These are phyloP conservation scores for Dichotomopilus funicola DNA, from an alignment of 2,329 filamentous ascomycete species.

Conservation along the genomic window DNA sequence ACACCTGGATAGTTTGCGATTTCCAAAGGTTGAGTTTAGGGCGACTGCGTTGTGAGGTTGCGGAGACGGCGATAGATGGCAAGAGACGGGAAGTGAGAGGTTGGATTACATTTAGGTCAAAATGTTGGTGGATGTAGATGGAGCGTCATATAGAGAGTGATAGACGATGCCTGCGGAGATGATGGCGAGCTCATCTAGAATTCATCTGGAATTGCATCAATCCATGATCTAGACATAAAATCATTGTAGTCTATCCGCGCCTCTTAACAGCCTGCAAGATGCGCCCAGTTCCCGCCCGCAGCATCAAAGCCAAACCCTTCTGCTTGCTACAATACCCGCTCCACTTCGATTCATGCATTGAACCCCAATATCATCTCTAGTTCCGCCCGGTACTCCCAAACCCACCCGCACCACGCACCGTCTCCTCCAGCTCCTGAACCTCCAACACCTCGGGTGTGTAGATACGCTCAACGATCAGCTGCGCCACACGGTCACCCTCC, in stretches of 20 bases:
- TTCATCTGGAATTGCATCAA: not conserved
- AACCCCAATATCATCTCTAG: not conserved
- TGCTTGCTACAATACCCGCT: too few relatives aligned
- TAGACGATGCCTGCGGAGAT: not conserved
- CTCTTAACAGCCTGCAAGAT: not conserved
- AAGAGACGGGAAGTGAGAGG: slow-evolving; percentile 9
- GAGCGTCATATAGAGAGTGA: slow-evolving; percentile 6
- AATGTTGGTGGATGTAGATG: not conserved
- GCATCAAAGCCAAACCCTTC: not conserved
- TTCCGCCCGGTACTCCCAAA: slow-evolving; percentile 77
- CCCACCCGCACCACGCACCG: slow-evolving; percentile 80
- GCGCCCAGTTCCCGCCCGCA: not conserved
- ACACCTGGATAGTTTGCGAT: slow-evolving; percentile 60
- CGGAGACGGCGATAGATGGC: slow-evolving; percentile 32
- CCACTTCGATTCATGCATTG: too few relatives aligned
- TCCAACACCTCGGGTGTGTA: slow-evolving; percentile 89
- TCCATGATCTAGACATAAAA: not conserved
- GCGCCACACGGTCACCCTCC: slow-evolving; percentile 84
- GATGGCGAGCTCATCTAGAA: not conserved
- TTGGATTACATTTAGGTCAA: not conserved
- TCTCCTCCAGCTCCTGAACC: slow-evolving; percentile 82
- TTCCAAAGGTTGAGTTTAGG: slow-evolving; percentile 58
- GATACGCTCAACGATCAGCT: slow-evolving; percentile 90
- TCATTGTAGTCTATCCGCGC: not conserved
- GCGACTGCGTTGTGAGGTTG: slow-evolving; percentile 33